Percentiles rank a stretch among this genome's conserved stretches.
These are phyloP conservation scores for Ceratobasidium sp. DNA, from an alignment of 1,284 basidiomycete species.

Conservation along the genomic window DNA sequence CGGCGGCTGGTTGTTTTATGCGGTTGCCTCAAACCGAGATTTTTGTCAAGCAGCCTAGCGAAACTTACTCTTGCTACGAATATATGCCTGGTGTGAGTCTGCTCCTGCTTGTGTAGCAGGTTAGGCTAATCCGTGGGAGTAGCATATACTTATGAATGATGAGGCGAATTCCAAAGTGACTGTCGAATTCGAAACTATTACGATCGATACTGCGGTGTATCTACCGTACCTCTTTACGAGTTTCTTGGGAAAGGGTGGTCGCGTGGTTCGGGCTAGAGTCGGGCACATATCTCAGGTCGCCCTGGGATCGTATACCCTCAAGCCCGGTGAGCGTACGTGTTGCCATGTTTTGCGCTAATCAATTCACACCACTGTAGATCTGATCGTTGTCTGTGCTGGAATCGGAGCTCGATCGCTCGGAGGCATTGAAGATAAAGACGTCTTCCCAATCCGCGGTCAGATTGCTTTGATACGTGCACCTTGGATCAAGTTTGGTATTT, in stretches of 20 bases:
- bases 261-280: slow-evolving; percentile 45
- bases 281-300: slow-evolving; percentile 4
- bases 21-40: slow-evolving; percentile 68
- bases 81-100: slow-evolving; percentile 68
- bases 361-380: slow-evolving; percentile 48
- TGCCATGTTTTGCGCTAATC: background rate
- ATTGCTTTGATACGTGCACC: slow-evolving; percentile 59
- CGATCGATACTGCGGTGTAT: slow-evolving; percentile 72
- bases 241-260: slow-evolving; percentile 68
- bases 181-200: slow-evolving; percentile 68
- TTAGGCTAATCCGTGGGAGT: too few relatives aligned
- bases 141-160: slow-evolving; percentile 51
- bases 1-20: slow-evolving; percentile 65
- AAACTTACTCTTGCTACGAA: slow-evolving; percentile 50
- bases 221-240: slow-evolving; percentile 69
- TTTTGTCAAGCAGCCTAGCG: slow-evolving; percentile 51
- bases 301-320: background rate
- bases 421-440: slow-evolving; percentile 56
- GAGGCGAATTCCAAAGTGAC: slow-evolving; percentile 56
- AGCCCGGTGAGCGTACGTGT: background rate
- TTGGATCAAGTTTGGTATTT: slow-evolving; percentile 65
- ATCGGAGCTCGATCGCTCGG: slow-evolving; percentile 58
- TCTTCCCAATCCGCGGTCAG: slow-evolving; percentile 64
- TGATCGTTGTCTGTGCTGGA: slow-evolving; percentile 73
- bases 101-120: too few relatives aligned